These are phyloP conservation scores for Fragilariopsis cylindrus DNA, from an alignment of 108 stramenopile species.

Conservation along the genomic window DNA sequence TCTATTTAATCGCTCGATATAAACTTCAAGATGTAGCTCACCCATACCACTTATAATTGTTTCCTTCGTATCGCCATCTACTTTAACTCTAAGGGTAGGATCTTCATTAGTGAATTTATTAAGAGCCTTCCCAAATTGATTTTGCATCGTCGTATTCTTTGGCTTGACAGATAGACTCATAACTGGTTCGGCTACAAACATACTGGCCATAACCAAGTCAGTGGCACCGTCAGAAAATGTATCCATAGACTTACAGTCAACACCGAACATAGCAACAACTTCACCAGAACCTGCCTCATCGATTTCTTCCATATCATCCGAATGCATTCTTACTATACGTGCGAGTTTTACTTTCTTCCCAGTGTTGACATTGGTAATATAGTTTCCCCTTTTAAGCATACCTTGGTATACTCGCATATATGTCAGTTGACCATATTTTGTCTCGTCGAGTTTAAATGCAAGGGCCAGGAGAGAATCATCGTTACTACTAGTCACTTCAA, in stretches of 20 bases:
- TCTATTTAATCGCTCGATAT: conserved; percentile 97
- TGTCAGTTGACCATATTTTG: conserved; percentile 96
- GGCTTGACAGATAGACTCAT: conserved; percentile 97
- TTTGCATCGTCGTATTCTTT: conserved; percentile 75
- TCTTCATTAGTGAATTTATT: conserved; percentile 98
- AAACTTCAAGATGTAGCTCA: conserved; percentile 98
- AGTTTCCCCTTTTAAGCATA: conserved; percentile 85
- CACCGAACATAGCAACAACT: conserved; percentile 99
- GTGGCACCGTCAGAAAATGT: conserved; percentile 93
- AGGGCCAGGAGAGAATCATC: conserved; percentile 91
- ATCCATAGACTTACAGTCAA: conserved; percentile 98
- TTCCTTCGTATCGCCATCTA: conserved; percentile 94
- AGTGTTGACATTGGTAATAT: conserved; percentile 79
- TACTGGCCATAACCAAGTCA: conserved; percentile 89
- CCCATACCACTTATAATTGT: conserved; percentile 99
- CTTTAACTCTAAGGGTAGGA: conserved; percentile 93
- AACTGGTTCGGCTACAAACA: conserved; percentile 99
- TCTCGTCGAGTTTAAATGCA: conserved; percentile 99
- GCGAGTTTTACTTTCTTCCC: conserved; percentile 94
- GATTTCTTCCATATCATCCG: conserved; percentile 99
- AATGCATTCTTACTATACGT: conserved; percentile 98
- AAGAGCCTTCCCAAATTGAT: conserved; percentile 93
- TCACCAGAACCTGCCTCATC: conserved; percentile 94
- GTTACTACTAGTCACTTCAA: conserved; percentile 59
- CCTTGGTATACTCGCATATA: conserved; percentile 99